These are phyloP conservation scores for Salix brachista DNA, from an alignment of 345 rosid species.

Conservation along the genomic window DNA sequence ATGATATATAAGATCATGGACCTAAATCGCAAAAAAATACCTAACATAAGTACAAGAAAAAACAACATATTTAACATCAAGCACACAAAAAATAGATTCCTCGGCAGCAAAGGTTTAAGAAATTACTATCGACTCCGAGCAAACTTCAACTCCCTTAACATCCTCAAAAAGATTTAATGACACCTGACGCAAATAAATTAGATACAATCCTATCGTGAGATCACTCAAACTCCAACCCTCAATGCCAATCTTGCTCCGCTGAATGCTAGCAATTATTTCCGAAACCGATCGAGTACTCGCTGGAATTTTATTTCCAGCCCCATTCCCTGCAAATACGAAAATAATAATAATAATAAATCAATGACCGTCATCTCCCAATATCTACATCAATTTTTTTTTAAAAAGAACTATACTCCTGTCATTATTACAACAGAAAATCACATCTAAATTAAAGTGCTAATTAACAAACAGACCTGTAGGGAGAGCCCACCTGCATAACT, in stretches of 20 bases:
- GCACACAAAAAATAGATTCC: not conserved
- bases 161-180: constrained; percentile 63
- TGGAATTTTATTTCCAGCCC: constrained; percentile 38
- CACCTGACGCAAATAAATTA: constrained; percentile 82
- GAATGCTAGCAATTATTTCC: constrained; percentile 83
- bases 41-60: constrained; percentile 8
- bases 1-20: constrained; percentile 80
- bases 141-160: constrained; percentile 62
- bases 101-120: constrained; percentile 9
- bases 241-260: constrained; percentile 75
- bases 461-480: constrained; percentile 50
- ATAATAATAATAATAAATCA: not conserved
- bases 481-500: constrained; percentile 70
- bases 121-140: constrained; percentile 55
- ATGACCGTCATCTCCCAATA: constrained; percentile 10
- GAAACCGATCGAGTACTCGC: constrained; percentile 59
- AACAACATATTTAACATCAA: not conserved
- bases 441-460: too few species aligned
- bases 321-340: constrained; percentile 41
- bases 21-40: constrained; percentile 36
- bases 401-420: not conserved
- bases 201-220: constrained; percentile 86
- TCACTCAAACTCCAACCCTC: constrained; percentile 96
- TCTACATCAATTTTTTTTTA: not conserved
- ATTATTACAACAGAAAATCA: not conserved